Conservation (phyloP, 768 basidiomycete genomes). For the Sutorius australiensis region DNA sequence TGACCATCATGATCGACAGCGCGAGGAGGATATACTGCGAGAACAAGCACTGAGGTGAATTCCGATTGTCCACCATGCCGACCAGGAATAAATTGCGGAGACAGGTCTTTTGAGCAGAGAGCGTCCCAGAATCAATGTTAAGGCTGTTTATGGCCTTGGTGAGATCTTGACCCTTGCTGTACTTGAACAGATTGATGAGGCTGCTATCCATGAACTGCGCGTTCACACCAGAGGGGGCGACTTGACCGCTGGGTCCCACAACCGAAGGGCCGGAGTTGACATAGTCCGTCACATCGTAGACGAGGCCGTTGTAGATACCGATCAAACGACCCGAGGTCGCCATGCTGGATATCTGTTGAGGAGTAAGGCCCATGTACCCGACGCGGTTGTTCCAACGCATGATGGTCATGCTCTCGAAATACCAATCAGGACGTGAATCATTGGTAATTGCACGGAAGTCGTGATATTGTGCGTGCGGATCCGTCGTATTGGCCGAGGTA, state of each 20-base stretch:
- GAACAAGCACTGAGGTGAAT: conserved; percentile 90
- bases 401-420: conserved; percentile 88
- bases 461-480: conserved; percentile 80
- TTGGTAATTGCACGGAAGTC: conserved; percentile 90
- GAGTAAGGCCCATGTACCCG: conserved; percentile 85
- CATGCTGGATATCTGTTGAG: conserved; percentile 67
- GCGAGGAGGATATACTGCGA: conserved; percentile 87
- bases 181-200: conserved; percentile 73
- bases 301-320: conserved; percentile 80
- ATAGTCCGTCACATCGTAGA: conserved; percentile 88
- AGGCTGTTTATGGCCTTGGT: conserved; percentile 69
- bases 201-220: conserved; percentile 67
- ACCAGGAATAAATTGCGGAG: conserved; percentile 90
- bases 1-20: conserved; percentile 87
- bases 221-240: conserved; percentile 40
- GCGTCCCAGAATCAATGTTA: conserved; percentile 53
- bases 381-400: conserved; percentile 88
- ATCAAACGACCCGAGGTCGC: conserved; percentile 61
- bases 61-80: conserved; percentile 88
- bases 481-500: conserved; percentile 71
- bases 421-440: conserved; percentile 97
- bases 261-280: conserved; percentile 63
- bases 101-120: conserved; percentile 78
- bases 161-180: conserved; percentile 72
- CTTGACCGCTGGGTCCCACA: conserved; percentile 44